These are phyloP conservation scores for Dictyostelium discoideum DNA, from an alignment of 78 protist species.

Conservation along the genomic window DNA sequence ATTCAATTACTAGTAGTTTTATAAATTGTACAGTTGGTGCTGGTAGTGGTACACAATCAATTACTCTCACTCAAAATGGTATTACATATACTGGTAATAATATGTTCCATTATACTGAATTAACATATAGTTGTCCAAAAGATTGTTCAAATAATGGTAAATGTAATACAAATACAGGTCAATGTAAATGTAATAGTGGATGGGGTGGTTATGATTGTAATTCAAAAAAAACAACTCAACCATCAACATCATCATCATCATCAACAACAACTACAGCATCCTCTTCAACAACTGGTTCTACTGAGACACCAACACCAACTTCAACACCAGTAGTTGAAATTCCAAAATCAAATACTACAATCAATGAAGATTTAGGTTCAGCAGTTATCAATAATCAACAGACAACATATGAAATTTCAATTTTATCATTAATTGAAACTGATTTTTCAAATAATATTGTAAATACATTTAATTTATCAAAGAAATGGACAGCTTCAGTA, in stretches of 20 bases:
- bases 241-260: neutral
- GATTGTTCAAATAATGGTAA: neutral
- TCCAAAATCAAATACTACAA: neutral
- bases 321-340: neutral
- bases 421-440: neutral
- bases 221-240: neutral
- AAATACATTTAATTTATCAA: neutral
- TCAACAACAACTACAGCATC: no score
- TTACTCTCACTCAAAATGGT: neutral
- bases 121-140: neutral
- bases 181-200: neutral
- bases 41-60: neutral
- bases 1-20: neutral
- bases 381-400: neutral
- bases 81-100: neutral
- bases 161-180: neutral
- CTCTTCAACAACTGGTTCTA: no score
- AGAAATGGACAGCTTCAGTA: neutral
- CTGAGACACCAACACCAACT: neutral
- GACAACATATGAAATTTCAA: neutral
- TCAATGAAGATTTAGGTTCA: neutral
- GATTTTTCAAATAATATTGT: neutral
- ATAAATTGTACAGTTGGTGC: neutral
- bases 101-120: neutral
- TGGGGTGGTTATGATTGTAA: conserved; percentile 13